Evolutionary conservation across 1,139 yeast species (phyloP), one percentile per base, ranked within the genome.

Genomic region (Yamadazyma blattariae): DNA sequence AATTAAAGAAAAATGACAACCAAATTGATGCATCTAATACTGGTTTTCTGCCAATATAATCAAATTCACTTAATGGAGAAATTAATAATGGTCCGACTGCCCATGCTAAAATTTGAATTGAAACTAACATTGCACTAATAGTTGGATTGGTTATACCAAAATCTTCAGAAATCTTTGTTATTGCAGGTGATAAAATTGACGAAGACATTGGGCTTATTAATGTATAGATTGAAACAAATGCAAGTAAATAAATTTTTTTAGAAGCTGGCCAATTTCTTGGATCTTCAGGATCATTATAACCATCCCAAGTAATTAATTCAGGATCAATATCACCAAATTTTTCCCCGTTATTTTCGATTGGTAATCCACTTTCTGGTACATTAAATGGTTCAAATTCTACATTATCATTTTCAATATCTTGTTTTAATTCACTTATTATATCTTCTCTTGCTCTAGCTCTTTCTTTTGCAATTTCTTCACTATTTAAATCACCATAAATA

Each of bases 181-280:
- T 56, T 1, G 74, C 74, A 0, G 75, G 74, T 4, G 73, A 65
- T 18, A 65, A 56, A 52, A 69, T 69, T 7, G 72, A 64, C 12
- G 74, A 67, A 3, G 72, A 63, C 68, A 69, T 66, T 5, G 74
- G 74, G 7, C 74, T 66, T 13, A 68, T 67, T 35, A 69, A 54
- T 1, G 74, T 67, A 44, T 67, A 69, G 14, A 67, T 39, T 0
- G 73, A 66, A 1, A 67, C 74, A 43, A 67, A 53, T 4, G 51
- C 62, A 13, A 65, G 46, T 30, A 66, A 44, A 27, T 42, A 49
- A 7, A 54, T 44, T 42, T 69, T 69, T 13, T 50, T 55, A 7
- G 44, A 30, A 2, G 45, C 8, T 1, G 55, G 34, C 73, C 73
- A 69, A 45, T 69, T 68, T 32, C 67, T 46, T 3, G 74, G 74